Conservation (phyloP, 2,329 filamentous ascomycete species). For the Coniochaeta prunicola region DNA sequence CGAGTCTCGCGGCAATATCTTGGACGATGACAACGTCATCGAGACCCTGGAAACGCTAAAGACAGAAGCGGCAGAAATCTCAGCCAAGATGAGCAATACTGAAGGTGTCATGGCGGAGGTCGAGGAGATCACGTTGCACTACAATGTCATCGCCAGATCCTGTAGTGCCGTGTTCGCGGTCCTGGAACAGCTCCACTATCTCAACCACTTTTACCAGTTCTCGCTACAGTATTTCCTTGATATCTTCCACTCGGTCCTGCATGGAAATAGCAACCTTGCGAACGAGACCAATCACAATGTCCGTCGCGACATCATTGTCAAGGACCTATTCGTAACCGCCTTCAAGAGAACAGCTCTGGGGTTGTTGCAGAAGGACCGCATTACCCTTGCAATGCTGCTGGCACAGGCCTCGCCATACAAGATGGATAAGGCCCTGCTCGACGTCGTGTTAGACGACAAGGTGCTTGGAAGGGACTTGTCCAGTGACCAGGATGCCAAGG, state of each 20-base stretch:
- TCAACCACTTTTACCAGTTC: constrained; percentile 99
- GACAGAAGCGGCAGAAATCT: constrained; percentile 94
- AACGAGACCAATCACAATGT: constrained; percentile 66
- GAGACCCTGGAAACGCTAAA: constrained; percentile 96
- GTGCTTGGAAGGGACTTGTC: constrained; percentile 74
- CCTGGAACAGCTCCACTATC: constrained; percentile 91
- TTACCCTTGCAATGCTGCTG: constrained; percentile 90
- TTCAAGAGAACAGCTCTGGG: constrained; percentile 93
- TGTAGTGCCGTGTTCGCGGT: constrained; percentile 98
- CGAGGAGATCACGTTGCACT: constrained; percentile 89
- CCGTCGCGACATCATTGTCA: constrained; percentile 83
- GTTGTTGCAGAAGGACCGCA: constrained; percentile 85
- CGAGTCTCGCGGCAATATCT: constrained; percentile 93
- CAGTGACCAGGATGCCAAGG: constrained; percentile 53
- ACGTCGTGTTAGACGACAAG: constrained; percentile 73
- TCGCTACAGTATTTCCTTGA: constrained; percentile 96
- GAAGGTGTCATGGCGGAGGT: constrained; percentile 98
- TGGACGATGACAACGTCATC: constrained; percentile 97
- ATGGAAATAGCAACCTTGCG: constrained; percentile 66
- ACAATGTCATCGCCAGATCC: constrained; percentile 85
- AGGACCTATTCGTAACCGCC: constrained; percentile 82
- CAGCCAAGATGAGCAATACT: constrained; percentile 90
- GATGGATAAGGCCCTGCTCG: constrained; percentile 87
- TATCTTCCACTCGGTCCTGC: constrained; percentile 91
- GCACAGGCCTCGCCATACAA: constrained; percentile 93